Conservation (phyloP, 2,329 filamentous ascomycete genomes). For the Aureobasidium subglaciale region DNA sequence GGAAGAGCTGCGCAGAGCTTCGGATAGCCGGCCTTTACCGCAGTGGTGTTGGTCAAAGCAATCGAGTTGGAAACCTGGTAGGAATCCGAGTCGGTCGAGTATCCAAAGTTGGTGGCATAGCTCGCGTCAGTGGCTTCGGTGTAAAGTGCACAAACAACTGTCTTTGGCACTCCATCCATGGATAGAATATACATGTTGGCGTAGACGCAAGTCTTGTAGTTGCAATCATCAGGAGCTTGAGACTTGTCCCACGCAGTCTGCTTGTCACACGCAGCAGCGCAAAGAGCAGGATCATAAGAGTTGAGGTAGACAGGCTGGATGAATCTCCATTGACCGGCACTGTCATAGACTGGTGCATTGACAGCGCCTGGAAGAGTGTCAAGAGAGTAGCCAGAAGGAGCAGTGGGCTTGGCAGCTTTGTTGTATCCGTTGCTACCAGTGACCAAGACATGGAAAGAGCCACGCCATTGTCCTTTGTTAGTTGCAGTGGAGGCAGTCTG, state of each 20-base stretch:
- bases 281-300: conserved; percentile 22
- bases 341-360: conserved; percentile 25
- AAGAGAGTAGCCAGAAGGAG: conserved; percentile 22
- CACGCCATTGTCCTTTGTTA: conserved; percentile 30
- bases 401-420: conserved; percentile 19
- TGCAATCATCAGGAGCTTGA: conserved; percentile 19
- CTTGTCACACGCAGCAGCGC: conserved; percentile 24
- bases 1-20: conserved; percentile 1
- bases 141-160: conserved; percentile 35
- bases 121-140: conserved; percentile 18
- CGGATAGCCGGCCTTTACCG: conserved; percentile 10
- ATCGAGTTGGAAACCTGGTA: conserved; percentile 18
- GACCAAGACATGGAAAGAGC: conserved; percentile 33
- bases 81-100: conserved; percentile 15
- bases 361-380: conserved; percentile 28
- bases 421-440: conserved; percentile 37
- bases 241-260: conserved; percentile 22
- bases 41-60: conserved; percentile 13
- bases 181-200: conserved; percentile 35
- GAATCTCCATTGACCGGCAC: conserved; percentile 25
- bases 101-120: conserved; percentile 20
- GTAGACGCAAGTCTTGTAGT: conserved; percentile 21
- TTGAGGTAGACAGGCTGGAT: conserved; percentile 15
- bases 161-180: conserved; percentile 31
- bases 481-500: conserved; percentile 25